Evolutionary conservation across 1,284 basidiomycete species (phyloP).

Genomic region (Sanghuangporus baumii): DNA sequence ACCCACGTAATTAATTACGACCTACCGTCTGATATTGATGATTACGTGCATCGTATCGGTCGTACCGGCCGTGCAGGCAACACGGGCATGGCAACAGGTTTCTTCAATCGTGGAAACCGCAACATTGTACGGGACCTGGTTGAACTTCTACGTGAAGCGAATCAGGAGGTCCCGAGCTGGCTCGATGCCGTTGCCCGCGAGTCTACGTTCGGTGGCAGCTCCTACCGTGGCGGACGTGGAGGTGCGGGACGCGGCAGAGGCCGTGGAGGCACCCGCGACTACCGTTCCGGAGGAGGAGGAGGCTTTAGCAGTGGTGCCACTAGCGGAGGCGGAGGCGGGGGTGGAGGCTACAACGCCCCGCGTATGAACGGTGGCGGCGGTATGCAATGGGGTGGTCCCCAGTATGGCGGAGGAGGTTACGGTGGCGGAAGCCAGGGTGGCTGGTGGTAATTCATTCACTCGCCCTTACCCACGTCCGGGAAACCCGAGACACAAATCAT

Average conservation of each 20-base stretch:
- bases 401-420: slow-evolving; percentile 30
- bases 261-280: slow-evolving; percentile 43
- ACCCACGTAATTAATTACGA: slow-evolving; percentile 99
- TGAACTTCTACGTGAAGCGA: slow-evolving; percentile 92
- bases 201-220: slow-evolving; percentile 59
- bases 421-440: slow-evolving; percentile 26
- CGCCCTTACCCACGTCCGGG: neutral
- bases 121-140: slow-evolving; percentile 91
- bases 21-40: slow-evolving; percentile 97
- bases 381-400: slow-evolving; percentile 25
- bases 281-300: slow-evolving; percentile 38
- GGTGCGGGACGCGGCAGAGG: slow-evolving; percentile 57
- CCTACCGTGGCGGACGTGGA: slow-evolving; percentile 44
- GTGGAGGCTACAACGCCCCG: slow-evolving; percentile 20
- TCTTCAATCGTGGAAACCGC: slow-evolving; percentile 90
- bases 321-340: slow-evolving; percentile 14
- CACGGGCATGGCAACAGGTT: slow-evolving; percentile 91
- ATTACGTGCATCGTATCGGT: slow-evolving; percentile 98
- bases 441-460: slow-evolving; percentile 39
- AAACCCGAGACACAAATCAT: neutral
- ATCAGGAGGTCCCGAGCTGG: slow-evolving; percentile 95
- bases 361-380: slow-evolving; percentile 26
- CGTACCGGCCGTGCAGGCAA: slow-evolving; percentile 99
- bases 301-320: slow-evolving; percentile 27
- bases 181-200: slow-evolving; percentile 85